Conservation (phyloP, 2,329 filamentous ascomycete genomes). For the Diplodia mutila region DNA sequence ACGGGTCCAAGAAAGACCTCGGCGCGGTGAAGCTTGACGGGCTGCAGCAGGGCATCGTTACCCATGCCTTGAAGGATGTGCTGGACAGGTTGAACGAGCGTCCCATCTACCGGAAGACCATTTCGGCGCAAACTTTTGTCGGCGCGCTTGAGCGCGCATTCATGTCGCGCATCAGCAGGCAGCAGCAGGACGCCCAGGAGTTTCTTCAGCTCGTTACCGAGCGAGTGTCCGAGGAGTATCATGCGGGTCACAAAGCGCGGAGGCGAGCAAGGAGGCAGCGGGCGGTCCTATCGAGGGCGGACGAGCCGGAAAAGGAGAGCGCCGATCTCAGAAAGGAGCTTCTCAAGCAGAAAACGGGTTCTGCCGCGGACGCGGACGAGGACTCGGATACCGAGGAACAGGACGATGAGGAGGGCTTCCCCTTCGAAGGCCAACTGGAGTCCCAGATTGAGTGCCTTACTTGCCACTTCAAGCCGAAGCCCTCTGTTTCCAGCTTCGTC, state of each 20-base stretch:
- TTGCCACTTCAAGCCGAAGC: conserved; percentile 86
- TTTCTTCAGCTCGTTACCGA: conserved; percentile 94
- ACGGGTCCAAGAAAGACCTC: conserved; percentile 40
- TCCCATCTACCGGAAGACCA: conserved; percentile 90
- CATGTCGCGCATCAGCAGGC: conserved; percentile 84
- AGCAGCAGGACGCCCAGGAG: conserved; percentile 97
- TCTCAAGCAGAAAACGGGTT: conserved; percentile 26
- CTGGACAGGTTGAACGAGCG: conserved; percentile 91
- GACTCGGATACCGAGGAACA: conserved; percentile 38
- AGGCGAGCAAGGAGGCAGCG: conserved; percentile 51
- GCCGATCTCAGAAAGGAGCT: conserved; percentile 31
- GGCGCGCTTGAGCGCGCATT: conserved; percentile 83
- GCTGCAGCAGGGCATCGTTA: conserved; percentile 81
- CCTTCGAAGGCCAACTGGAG: conserved; percentile 87
- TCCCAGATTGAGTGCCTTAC: conserved; percentile 94
- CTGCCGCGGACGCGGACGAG: conserved; percentile 25
- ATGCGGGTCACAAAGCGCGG: conserved; percentile 78
- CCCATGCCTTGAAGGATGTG: conserved; percentile 86
- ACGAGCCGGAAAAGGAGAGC: conserved; percentile 33
- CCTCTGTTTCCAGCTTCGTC: conserved; percentile 83
- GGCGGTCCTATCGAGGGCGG: conserved; percentile 22
- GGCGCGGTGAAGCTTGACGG: conserved; percentile 57
- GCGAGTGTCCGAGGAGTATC: conserved; percentile 89
- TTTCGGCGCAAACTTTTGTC: conserved; percentile 85
- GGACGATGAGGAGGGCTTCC: conserved; percentile 71